A percentile compares a stretch with the other conserved stretches of the same genome.
Conservation (phyloP, 78 protist species). For the Dictyostelium firmibasis region DNA sequence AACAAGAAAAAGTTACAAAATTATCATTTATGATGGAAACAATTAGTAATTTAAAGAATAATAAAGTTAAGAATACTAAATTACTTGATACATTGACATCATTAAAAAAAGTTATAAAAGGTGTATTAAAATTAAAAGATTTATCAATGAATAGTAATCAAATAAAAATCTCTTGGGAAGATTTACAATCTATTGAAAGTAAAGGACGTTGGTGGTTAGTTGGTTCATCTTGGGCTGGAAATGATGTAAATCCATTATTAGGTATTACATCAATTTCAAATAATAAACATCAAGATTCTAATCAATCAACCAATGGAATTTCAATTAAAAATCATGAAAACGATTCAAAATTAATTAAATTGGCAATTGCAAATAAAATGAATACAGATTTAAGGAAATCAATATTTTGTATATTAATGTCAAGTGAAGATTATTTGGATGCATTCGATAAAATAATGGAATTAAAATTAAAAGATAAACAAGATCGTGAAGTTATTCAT, state of each 20-base stretch:
- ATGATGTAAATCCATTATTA: conserved; percentile 4
- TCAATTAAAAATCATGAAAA: background rate
- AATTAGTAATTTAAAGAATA: conserved; percentile 71
- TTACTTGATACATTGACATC: conserved; percentile 31
- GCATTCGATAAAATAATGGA: conserved; percentile 71
- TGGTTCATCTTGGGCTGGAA: conserved; percentile 80
- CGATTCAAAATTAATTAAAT: background rate
- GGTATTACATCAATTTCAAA: background rate
- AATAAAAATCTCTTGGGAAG: conserved; percentile 17
- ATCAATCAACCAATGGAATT: no score
- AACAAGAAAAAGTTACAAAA: conserved; percentile 17
- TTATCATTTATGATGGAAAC: conserved; percentile 72
- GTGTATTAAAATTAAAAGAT: conserved; percentile 23
- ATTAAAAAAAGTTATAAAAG: conserved; percentile 40
- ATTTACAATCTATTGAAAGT: conserved; percentile 10
- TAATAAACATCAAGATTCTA: background rate
- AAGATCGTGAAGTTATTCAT: conserved; percentile 74
- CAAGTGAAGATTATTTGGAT: conserved; percentile 72
- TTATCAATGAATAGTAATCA: conserved; percentile 16
- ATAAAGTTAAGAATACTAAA: conserved; percentile 50
- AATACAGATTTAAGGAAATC: conserved; percentile 65
- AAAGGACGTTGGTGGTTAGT: conserved; percentile 82
- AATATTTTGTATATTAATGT: conserved; percentile 69
- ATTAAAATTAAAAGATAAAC: conserved; percentile 48
- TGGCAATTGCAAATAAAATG: conserved; percentile 71